Evolutionary conservation across 192 early-diverging fungal genomes (phyloP).

Genomic region (Gryganskiella cystojenkinii): DNA sequence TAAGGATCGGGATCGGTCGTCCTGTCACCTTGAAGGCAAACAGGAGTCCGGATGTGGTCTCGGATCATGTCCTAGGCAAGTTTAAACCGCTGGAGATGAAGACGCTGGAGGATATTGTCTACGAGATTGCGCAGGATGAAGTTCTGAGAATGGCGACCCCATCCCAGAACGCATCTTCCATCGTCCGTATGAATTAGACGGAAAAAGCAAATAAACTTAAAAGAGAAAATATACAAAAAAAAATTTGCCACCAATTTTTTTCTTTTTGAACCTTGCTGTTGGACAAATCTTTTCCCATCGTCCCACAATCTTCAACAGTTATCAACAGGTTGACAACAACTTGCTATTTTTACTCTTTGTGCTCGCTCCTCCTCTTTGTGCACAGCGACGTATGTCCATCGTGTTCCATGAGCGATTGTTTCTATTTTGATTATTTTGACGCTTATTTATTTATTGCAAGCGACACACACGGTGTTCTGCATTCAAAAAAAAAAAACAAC

Average conservation of each 20-base stretch:
- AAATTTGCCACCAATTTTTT: conserved; percentile 8
- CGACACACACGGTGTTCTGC: too few species aligned
- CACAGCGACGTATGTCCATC: background rate
- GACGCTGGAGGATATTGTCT: conserved; percentile 57
- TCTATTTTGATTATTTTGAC: background rate
- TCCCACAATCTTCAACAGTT: too few species aligned
- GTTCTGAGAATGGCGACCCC: conserved; percentile 12
- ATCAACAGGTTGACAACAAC: too few species aligned
- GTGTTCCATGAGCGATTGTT: too few species aligned
- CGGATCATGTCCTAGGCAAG: conserved; percentile 66
- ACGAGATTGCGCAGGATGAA: conserved; percentile 41
- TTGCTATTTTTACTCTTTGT: background rate
- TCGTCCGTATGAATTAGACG: background rate
- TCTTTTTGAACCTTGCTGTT: too few species aligned
- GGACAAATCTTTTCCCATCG: too few species aligned
- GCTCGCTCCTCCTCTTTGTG: background rate
- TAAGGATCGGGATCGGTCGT: conserved; percentile 78
- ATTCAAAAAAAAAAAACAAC: background rate
- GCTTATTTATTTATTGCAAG: too few species aligned
- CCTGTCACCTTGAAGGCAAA: conserved; percentile 39
- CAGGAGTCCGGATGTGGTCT: conserved; percentile 55
- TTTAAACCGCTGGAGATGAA: conserved; percentile 64
- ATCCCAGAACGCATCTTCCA: too few species aligned
- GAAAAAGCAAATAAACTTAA: background rate
- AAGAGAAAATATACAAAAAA: background rate